Evolutionary conservation across 495 filamentous ascomycete genomes (phyloP).

Genomic region (Lindgomyces ingoldianus): DNA sequence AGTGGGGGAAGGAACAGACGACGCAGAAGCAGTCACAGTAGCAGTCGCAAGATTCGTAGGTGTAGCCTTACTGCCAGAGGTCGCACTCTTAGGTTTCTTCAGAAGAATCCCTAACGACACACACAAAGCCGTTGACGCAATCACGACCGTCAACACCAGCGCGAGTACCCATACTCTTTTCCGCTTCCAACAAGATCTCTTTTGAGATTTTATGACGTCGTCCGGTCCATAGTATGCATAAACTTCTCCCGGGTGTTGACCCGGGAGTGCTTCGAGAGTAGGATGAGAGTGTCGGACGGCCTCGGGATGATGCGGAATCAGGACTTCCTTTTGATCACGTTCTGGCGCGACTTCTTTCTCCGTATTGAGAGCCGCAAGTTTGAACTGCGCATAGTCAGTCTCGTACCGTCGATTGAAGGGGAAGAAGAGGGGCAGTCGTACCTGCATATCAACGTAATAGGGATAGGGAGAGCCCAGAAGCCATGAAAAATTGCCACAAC

Average conservation of each 20-base stretch:
- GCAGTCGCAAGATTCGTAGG: not conserved
- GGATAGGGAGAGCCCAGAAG: not conserved
- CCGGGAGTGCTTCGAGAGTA: not conserved
- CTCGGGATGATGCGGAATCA: not conserved
- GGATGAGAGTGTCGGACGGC: not conserved
- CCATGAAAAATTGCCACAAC: no score
- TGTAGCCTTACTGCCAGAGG: not conserved
- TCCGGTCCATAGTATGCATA: not conserved
- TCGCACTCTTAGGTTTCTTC: not conserved
- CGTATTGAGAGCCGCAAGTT: not conserved
- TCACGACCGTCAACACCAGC: not conserved
- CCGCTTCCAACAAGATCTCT: not conserved
- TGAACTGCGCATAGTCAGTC: not conserved
- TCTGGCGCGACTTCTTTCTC: not conserved
- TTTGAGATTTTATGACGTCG: not conserved
- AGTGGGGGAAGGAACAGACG: not conserved
- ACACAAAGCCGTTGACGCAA: not conserved
- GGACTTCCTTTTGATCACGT: not conserved
- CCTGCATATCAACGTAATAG: not conserved
- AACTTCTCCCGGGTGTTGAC: not conserved
- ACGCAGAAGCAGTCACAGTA: not conserved
- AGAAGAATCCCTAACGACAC: not conserved
- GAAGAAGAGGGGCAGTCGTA: not conserved
- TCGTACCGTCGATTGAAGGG: not conserved
- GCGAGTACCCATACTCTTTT: not conserved